Evolutionary conservation across 2,329 filamentous ascomycete genomes (phyloP).

Genomic region (Bipolaris victoriae): DNA sequence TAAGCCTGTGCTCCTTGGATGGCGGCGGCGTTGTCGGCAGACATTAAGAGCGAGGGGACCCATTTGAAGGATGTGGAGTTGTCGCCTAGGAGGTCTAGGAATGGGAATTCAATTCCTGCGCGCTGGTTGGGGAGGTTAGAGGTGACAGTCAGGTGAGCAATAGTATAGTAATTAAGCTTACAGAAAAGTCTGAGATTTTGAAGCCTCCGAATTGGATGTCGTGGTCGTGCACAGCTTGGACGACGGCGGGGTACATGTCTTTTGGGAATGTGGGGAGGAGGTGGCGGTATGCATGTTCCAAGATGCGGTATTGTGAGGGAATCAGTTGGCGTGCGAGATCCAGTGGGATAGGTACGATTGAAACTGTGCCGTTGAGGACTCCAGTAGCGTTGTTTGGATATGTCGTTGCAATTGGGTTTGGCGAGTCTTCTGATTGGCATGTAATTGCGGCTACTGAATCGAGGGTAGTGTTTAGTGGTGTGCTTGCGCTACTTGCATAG

Average conservation of each 20-base stretch:
- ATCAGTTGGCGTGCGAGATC: conserved; percentile 56
- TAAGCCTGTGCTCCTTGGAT: conserved; percentile 56
- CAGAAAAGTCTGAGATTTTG: conserved; percentile 57
- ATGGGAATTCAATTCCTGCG: conserved; percentile 61
- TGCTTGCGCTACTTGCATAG: conserved; percentile 30
- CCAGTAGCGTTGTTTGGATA: conserved; percentile 60
- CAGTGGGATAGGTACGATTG: conserved; percentile 60
- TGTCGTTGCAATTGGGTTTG: conserved; percentile 58
- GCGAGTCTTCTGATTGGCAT: conserved; percentile 41
- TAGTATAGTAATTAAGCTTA: conserved; percentile 35
- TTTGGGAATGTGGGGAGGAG: conserved; percentile 58
- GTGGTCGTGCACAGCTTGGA: conserved; percentile 60
- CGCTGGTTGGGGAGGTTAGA: conserved; percentile 48
- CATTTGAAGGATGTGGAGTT: conserved; percentile 60
- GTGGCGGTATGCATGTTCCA: conserved; percentile 56
- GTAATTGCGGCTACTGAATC: background rate
- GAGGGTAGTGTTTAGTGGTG: background rate
- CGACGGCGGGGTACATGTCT: conserved; percentile 61
- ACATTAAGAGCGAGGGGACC: conserved; percentile 57
- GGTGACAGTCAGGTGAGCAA: background rate
- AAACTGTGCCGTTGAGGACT: conserved; percentile 61
- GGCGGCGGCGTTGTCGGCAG: conserved; percentile 51
- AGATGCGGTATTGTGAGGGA: conserved; percentile 57
- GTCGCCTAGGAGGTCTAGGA: conserved; percentile 60
- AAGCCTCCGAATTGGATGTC: conserved; percentile 56